Evolutionary conservation across 2,329 filamentous ascomycete species (phyloP).

Genomic region (Fusarium stilboides): DNA sequence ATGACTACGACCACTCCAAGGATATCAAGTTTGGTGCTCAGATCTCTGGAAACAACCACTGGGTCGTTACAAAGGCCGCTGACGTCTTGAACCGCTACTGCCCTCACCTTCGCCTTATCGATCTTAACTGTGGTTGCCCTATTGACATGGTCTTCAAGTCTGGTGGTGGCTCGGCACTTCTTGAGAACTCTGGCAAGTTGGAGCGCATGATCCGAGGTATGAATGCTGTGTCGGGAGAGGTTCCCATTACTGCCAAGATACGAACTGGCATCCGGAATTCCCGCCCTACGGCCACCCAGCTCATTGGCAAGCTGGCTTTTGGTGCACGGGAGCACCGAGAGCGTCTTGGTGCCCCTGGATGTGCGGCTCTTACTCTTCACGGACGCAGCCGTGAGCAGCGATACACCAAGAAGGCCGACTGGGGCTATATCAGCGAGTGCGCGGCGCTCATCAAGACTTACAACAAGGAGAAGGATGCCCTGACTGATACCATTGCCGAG

Average conservation of each 20-base stretch:
- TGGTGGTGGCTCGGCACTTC: conserved; percentile 90
- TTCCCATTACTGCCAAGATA: conserved; percentile 95
- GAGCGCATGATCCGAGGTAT: conserved; percentile 97
- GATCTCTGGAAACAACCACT: conserved; percentile 92
- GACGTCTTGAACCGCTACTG: conserved; percentile 83
- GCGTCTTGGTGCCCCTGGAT: conserved; percentile 81
- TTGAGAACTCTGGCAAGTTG: conserved; percentile 89
- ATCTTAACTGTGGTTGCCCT: conserved; percentile 97
- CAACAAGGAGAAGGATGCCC: conserved; percentile 75
- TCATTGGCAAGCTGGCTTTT: conserved; percentile 86
- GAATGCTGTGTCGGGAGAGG: conserved; percentile 91
- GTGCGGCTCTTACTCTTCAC: conserved; percentile 95
- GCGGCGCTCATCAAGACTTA: conserved; percentile 86
- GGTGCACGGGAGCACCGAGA: conserved; percentile 81
- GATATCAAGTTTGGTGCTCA: conserved; percentile 94
- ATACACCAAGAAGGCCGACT: conserved; percentile 93
- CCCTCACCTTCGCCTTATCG: conserved; percentile 89
- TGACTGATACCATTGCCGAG: conserved; percentile 83
- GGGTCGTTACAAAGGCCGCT: conserved; percentile 89
- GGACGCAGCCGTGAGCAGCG: conserved; percentile 94
- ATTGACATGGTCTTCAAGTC: conserved; percentile 93
- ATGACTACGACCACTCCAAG: conserved; percentile 84
- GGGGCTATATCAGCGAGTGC: conserved; percentile 93
- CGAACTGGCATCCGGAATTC: conserved; percentile 89
- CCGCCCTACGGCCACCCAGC: conserved; percentile 82